Conservation (phyloP, 1,284 basidiomycete species). For the Puccinia horiana region DNA sequence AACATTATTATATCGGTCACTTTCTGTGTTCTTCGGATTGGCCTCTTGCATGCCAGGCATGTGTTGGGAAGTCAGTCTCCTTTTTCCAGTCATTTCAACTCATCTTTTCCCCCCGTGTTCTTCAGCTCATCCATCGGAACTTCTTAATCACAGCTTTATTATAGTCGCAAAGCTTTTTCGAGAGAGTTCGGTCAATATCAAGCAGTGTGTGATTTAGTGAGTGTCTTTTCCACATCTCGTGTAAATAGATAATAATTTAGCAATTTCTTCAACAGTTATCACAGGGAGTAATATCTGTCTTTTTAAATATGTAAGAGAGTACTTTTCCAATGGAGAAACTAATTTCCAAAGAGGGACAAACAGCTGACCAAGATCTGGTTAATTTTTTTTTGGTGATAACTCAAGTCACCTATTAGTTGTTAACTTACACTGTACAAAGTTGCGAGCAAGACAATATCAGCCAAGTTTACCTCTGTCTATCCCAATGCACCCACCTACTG, state of each 20-base stretch:
- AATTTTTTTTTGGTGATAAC: neutral
- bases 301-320: slow-evolving; percentile 2
- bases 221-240: neutral
- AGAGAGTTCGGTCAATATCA: neutral
- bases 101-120: neutral
- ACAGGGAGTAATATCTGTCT: slow-evolving; percentile 3
- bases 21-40: slow-evolving; percentile 16
- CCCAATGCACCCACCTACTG: neutral
- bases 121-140: neutral
- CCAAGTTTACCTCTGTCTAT: neutral
- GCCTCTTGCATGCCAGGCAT: neutral
- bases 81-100: neutral
- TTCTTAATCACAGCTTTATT: neutral
- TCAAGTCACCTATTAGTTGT: neutral
- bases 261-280: neutral
- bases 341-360: neutral
- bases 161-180: slow-evolving; percentile 2
- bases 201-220: neutral
- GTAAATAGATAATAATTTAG: no score
- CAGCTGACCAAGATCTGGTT: neutral
- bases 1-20: slow-evolving; percentile 9
- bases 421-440: neutral
- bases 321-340: neutral
- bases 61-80: slow-evolving; percentile 13
- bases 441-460: neutral